Evolutionary conservation across 441 rosid species (phyloP).

Genomic region (Lepidium campestre): DNA sequence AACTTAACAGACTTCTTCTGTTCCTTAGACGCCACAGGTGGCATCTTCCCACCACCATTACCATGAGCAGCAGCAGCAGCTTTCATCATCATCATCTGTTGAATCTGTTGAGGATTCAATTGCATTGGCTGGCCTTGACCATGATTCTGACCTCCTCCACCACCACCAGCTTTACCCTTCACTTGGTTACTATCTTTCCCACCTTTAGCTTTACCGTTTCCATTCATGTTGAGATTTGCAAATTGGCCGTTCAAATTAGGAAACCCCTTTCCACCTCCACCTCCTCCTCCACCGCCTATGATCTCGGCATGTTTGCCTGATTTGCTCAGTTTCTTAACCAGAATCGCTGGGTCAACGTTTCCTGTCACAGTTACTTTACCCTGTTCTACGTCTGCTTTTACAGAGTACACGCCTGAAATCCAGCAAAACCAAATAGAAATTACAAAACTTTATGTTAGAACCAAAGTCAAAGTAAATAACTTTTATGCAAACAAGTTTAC

Average conservation of each 20-base stretch:
- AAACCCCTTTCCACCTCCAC: slow-evolving; percentile 35
- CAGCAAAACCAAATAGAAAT: neutral
- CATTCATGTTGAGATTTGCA: slow-evolving; percentile 44
- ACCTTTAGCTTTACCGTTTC: slow-evolving; percentile 55
- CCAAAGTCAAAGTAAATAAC: neutral
- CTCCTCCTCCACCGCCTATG: slow-evolving; percentile 36
- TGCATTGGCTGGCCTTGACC: slow-evolving; percentile 28
- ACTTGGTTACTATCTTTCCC: slow-evolving; percentile 41
- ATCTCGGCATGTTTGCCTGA: slow-evolving; percentile 88
- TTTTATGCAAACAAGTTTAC: neutral
- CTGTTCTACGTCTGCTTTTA: slow-evolving; percentile 65
- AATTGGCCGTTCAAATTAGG: slow-evolving; percentile 47
- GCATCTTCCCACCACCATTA: slow-evolving; percentile 21
- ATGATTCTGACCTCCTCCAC: slow-evolving; percentile 18
- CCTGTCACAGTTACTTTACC: slow-evolving; percentile 86
- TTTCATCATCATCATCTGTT: slow-evolving; percentile 51
- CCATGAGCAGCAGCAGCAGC: slow-evolving; percentile 36
- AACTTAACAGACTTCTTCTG: slow-evolving; percentile 76
- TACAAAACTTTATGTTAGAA: neutral
- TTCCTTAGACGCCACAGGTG: slow-evolving; percentile 30
- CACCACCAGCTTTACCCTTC: slow-evolving; percentile 27
- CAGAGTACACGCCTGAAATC: slow-evolving; percentile 62
- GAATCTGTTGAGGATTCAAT: slow-evolving; percentile 34
- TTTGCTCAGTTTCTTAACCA: slow-evolving; percentile 76
- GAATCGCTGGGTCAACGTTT: slow-evolving; percentile 59